These are phyloP conservation scores for Pseudopyricularia javanii DNA, from an alignment of 2,329 filamentous ascomycete genomes.

Conservation along the genomic window DNA sequence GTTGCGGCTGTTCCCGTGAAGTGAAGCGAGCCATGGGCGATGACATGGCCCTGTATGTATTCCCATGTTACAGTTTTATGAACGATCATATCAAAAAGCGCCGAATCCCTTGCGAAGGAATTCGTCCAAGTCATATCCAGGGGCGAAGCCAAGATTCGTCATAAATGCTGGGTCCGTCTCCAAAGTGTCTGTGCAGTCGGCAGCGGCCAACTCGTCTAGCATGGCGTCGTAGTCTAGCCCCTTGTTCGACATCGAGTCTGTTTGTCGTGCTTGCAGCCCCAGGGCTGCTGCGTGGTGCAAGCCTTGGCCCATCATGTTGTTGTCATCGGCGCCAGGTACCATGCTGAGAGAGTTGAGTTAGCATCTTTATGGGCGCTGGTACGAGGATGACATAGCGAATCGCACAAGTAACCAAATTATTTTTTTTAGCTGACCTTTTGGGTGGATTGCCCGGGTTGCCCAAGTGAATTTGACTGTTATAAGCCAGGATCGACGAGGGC, in stretches of 20 bases:
- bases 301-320: background rate
- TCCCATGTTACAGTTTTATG: too few relatives aligned
- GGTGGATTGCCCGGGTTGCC: background rate
- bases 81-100: background rate
- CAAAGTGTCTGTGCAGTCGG: constrained; percentile 33
- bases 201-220: constrained; percentile 38
- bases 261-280: background rate
- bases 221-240: constrained; percentile 36
- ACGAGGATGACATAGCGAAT: background rate
- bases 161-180: constrained; percentile 51
- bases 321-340: background rate
- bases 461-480: background rate
- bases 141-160: constrained; percentile 53
- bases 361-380: background rate
- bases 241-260: background rate
- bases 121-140: constrained; percentile 46
- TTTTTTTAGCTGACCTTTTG: background rate
- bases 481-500: background rate
- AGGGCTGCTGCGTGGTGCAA: background rate
- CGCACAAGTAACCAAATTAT: too few relatives aligned
- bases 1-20: too few relatives aligned
- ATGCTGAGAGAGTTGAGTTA: background rate
- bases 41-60: too few relatives aligned
- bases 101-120: constrained; percentile 15
- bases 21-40: too few relatives aligned